Conservation (phyloP, 768 basidiomycete genomes). For the Dictyophora rubrovolvata region DNA sequence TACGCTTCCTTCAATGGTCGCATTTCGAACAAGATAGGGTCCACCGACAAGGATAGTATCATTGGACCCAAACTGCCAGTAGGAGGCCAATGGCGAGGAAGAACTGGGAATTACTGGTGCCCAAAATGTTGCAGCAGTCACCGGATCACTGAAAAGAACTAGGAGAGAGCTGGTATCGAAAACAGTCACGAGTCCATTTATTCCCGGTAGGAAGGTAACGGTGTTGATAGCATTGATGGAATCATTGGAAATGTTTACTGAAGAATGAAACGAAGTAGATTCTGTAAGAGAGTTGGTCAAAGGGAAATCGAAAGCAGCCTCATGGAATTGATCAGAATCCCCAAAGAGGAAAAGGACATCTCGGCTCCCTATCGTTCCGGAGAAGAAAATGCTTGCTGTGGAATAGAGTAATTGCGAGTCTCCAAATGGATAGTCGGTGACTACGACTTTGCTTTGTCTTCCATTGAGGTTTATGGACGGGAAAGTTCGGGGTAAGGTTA, state of each 20-base stretch:
- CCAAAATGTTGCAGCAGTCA: conserved; percentile 66
- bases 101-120: conserved; percentile 49
- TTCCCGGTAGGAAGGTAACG: conserved; percentile 46
- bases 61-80: conserved; percentile 69
- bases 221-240: conserved; percentile 13
- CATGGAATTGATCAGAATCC: conserved; percentile 33
- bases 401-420: conserved; percentile 50
- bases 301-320: conserved; percentile 34
- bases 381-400: conserved; percentile 64
- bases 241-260: not conserved
- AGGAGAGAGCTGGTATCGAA: conserved; percentile 61
- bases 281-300: conserved; percentile 17
- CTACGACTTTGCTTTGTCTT: conserved; percentile 63
- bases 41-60: conserved; percentile 45
- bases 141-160: conserved; percentile 56
- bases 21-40: conserved; percentile 37
- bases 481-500: conserved; percentile 48
- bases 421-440: conserved; percentile 68
- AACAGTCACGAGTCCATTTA: conserved; percentile 47
- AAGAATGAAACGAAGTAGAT: not conserved
- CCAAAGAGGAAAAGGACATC: conserved; percentile 59
- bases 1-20: conserved; percentile 20
- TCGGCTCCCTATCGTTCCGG: conserved; percentile 48
- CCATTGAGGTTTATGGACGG: conserved; percentile 51
- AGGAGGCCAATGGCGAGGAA: conserved; percentile 36